Base-by-base conservation (phyloP, 1,284 basidiomycete species). In the Microstroma glucosiphilum region DNA sequence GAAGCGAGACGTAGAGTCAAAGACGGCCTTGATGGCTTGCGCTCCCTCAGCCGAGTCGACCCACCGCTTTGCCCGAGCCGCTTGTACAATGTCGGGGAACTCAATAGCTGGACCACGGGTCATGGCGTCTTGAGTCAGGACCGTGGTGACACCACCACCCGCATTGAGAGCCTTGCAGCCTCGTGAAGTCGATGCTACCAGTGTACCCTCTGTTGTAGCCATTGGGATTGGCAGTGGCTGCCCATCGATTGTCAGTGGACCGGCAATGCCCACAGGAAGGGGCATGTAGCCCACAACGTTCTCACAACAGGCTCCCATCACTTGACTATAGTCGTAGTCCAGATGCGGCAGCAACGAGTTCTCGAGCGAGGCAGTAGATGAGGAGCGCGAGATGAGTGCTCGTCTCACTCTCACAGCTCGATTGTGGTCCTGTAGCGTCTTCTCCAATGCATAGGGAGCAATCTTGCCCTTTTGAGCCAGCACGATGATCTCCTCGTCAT, bases 211-310 rank as follows among this genome's bases (percentile, higher is more conserved):
- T 15, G 96, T 94, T 0, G 96, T 99, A 41, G 96, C 94, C 96
- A 99, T 98, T 17, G 96, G 96, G 69, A 99, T 92, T 58, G 89
- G 94, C 73, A 88, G 87, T 56, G 88, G 80, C 66, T 86, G 83
- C 46, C 90, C 92, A 72, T 99, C 96, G 77, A 99, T 86, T 61
- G 86, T 90, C 57, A 99, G 86, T 1, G 96, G 96, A 6, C 96
- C 96, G 6, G 96, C 96, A 66, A 98, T 90, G 75, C 96, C 96
- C 60, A 98, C 86, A 0, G 96, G 96, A 42, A 99, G 81, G 23
- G 96, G 96, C 81, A 97, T 93, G 80, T 89, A 99, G 23, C 96
- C 96, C 56, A 98, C 87, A 57, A 99, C 96, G 79, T 99, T 99
- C 82, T 99, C 96, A 81, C 96, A 99, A 82, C 96, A 99, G 3